Conservation (phyloP, 2,329 filamentous ascomycete genomes). For the Trichoderma atroviride region DNA sequence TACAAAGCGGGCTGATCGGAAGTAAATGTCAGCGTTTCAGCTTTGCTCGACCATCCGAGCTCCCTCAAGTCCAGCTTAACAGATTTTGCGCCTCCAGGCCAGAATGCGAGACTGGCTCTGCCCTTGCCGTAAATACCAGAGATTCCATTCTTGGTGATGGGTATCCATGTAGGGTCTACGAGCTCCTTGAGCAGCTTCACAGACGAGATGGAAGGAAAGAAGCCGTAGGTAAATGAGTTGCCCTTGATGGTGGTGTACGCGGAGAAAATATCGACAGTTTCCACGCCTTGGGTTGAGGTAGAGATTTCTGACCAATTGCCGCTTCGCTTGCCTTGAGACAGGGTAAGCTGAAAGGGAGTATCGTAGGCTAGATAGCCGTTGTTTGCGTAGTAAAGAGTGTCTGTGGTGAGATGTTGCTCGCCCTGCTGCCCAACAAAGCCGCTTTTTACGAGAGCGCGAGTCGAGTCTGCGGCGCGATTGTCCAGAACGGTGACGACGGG, state of each 20-base stretch:
- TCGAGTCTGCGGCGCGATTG: slow-evolving; percentile 28
- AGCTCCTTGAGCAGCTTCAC: slow-evolving; percentile 26
- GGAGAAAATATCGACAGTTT: slow-evolving; percentile 31
- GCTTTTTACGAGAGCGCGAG: slow-evolving; percentile 27
- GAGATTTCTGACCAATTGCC: slow-evolving; percentile 35
- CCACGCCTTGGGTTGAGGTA: slow-evolving; percentile 29
- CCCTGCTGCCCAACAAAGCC: slow-evolving; percentile 5
- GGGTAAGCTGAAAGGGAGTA: slow-evolving; percentile 29
- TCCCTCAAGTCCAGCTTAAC: slow-evolving; percentile 28
- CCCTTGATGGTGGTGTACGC: slow-evolving; percentile 29
- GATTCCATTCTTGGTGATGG: slow-evolving; percentile 29
- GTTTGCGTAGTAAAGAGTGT: slow-evolving; percentile 31
- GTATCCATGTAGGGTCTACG: slow-evolving; percentile 24
- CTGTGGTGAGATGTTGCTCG: neutral
- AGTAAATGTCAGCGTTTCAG: slow-evolving; percentile 28
- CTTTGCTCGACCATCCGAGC: slow-evolving; percentile 30
- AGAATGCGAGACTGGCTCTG: slow-evolving; percentile 31
- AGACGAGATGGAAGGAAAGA: slow-evolving; percentile 30
- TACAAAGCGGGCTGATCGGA: slow-evolving; percentile 30
- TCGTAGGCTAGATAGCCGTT: slow-evolving; percentile 32
- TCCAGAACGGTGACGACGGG: slow-evolving; percentile 31
- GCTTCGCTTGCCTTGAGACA: slow-evolving; percentile 29
- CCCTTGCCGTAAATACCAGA: slow-evolving; percentile 28
- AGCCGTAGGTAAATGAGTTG: slow-evolving; percentile 27
- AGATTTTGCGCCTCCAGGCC: slow-evolving; percentile 29